These are phyloP conservation scores for Annulohypoxylon truncatum DNA, from an alignment of 2,329 filamentous ascomycete species.

Conservation along the genomic window DNA sequence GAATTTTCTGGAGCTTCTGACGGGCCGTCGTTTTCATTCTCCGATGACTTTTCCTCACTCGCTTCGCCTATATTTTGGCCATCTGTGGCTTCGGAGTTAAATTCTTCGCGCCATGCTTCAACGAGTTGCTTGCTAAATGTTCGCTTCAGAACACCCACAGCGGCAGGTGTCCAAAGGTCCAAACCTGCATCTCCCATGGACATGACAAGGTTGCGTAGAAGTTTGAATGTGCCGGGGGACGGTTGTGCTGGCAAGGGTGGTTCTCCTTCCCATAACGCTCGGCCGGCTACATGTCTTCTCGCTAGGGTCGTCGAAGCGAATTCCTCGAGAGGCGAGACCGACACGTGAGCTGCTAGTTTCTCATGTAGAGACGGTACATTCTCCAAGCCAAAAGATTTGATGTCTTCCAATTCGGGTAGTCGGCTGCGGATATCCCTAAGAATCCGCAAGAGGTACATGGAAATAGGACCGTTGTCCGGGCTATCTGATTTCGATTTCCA, in stretches of 20 bases:
- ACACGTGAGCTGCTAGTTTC: slow-evolving; percentile 66
- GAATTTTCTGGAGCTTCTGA: slow-evolving; percentile 30
- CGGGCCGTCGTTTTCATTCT: slow-evolving; percentile 34
- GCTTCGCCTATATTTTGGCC: slow-evolving; percentile 36
- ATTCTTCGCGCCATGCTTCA: slow-evolving; percentile 59
- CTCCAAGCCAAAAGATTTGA: slow-evolving; percentile 68
- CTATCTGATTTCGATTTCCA: slow-evolving; percentile 61
- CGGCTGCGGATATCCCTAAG: slow-evolving; percentile 78
- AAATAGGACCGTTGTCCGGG: slow-evolving; percentile 62
- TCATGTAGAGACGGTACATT: slow-evolving; percentile 74
- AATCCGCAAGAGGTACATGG: slow-evolving; percentile 77
- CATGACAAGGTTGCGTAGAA: slow-evolving; percentile 72
- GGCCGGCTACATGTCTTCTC: slow-evolving; percentile 65
- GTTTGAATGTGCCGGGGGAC: slow-evolving; percentile 77
- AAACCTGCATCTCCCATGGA: slow-evolving; percentile 77
- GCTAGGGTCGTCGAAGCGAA: slow-evolving; percentile 58
- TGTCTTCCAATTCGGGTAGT: slow-evolving; percentile 64
- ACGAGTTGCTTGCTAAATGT: slow-evolving; percentile 63
- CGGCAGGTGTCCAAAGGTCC: slow-evolving; percentile 83
- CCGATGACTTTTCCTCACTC: slow-evolving; percentile 27
- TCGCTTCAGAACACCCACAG: slow-evolving; percentile 72
- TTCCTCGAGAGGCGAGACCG: slow-evolving; percentile 60
- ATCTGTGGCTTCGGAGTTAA: slow-evolving; percentile 50
- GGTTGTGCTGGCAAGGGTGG: slow-evolving; percentile 82
- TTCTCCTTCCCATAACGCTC: slow-evolving; percentile 82